Percentiles rank a stretch among this genome's conserved stretches.
These are phyloP conservation scores for Pseudocercospora crystallina DNA, from an alignment of 2,329 filamentous ascomycete genomes.

Conservation along the genomic window DNA sequence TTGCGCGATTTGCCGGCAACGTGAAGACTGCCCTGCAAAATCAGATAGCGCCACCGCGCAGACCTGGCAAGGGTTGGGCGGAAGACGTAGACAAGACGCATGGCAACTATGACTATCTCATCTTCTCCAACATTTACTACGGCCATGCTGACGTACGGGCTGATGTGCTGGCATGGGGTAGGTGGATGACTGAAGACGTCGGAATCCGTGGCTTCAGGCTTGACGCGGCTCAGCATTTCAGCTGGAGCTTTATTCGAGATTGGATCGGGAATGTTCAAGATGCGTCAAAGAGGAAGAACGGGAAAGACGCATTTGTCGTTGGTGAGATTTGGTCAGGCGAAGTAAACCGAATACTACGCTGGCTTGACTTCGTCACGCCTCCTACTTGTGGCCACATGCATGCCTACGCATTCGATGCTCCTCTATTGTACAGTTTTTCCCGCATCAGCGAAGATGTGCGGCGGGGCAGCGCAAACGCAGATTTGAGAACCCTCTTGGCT, in stretches of 20 bases:
- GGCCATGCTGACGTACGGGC: conserved; percentile 60
- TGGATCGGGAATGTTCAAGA: conserved; percentile 61
- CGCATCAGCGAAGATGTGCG: conserved; percentile 51
- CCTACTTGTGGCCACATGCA: conserved; percentile 43
- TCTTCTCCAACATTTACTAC: conserved; percentile 72
- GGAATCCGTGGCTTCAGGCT: conserved; percentile 66
- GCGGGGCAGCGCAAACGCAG: conserved; percentile 48
- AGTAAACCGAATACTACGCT: conserved; percentile 55
- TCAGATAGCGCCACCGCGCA: conserved; percentile 5
- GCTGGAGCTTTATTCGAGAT: conserved; percentile 63
- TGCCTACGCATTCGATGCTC: conserved; percentile 65
- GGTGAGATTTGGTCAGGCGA: conserved; percentile 70
- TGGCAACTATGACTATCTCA: conserved; percentile 68
- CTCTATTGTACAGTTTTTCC: conserved; percentile 68
- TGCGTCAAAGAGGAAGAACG: conserved; percentile 33
- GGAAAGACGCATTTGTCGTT: conserved; percentile 61
- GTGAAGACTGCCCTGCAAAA: conserved; percentile 7
- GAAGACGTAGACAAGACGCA: conserved; percentile 61
- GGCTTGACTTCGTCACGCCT: conserved; percentile 41
- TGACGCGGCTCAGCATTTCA: conserved; percentile 73
- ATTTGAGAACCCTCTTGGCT: conserved; percentile 52
- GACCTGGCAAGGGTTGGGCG: conserved; percentile 62
- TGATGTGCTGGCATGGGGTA: conserved; percentile 66
- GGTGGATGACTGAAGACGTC: conserved; percentile 64
- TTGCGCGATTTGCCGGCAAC: conserved; percentile 26